A percentile compares a stretch with the other conserved stretches of the same genome.
phyloP scores from a whole-genome alignment of 768 basidiomycete species.

The Dentipellis fragilis region DNA sequence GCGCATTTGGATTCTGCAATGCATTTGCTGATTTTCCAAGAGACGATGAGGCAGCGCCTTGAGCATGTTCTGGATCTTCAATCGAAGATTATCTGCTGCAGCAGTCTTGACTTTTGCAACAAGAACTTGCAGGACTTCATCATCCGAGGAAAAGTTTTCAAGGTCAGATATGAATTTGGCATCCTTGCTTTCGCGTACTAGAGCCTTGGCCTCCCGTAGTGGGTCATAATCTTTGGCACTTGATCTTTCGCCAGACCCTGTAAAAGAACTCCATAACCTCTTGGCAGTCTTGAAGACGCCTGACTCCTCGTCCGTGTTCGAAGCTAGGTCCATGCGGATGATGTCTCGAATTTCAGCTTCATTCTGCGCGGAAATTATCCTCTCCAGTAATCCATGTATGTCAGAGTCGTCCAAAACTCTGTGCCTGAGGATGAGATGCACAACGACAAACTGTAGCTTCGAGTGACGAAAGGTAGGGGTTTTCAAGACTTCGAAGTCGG shows the following conservation, averaged over 20 bases:
- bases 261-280: not conserved
- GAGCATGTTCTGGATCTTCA: not conserved
- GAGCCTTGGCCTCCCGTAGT: not conserved
- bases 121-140: not conserved
- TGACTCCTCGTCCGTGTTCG: not conserved
- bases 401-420: too few relatives aligned
- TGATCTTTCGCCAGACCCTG: not conserved
- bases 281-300: not conserved
- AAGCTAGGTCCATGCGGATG: too few relatives aligned
- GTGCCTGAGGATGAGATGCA: not conserved
- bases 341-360: not conserved
- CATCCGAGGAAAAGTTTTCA: not conserved
- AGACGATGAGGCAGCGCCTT: not conserved
- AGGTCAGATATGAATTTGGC: not conserved
- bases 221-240: not conserved
- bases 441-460: not conserved
- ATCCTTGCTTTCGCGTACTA: not conserved
- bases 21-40: not conserved
- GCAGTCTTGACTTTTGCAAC: not conserved
- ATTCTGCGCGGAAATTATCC: not conserved
- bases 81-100: not conserved
- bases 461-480: not conserved
- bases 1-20: not conserved
- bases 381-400: too few relatives aligned
- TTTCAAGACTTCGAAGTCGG: not conserved